A percentile compares a stretch with the other conserved stretches of the same genome.
These are phyloP conservation scores for Flaveria trinervia DNA, from an alignment of 129 eudicot genomes.

Conservation along the genomic window DNA sequence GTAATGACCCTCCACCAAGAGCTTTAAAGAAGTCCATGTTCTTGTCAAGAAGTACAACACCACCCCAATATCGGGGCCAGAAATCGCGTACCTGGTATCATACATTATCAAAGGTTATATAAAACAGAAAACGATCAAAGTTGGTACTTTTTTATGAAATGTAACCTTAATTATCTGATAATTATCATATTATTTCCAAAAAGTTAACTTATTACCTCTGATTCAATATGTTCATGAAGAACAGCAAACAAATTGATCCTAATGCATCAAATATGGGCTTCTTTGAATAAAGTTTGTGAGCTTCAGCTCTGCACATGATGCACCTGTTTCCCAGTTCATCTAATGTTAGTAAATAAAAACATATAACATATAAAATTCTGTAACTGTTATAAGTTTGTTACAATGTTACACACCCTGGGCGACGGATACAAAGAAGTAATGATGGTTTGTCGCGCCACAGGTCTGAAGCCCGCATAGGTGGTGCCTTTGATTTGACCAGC, in stretches of 20 bases:
- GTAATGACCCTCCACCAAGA: conserved; percentile 78
- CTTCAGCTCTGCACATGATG: conserved; percentile 95
- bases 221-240: conserved; percentile 70
- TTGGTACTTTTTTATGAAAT: neutral
- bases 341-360: conserved; percentile 13
- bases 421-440: conserved; percentile 68
- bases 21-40: conserved; percentile 74
- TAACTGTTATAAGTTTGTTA: conserved; percentile 18
- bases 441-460: conserved; percentile 75
- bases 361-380: neutral
- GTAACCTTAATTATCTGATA: neutral
- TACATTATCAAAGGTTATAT: neutral
- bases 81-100: conserved; percentile 64
- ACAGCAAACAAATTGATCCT: conserved; percentile 67
- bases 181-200: neutral
- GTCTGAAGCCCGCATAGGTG: conserved; percentile 69
- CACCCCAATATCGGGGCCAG: conserved; percentile 96
- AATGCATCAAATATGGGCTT: conserved; percentile 85
- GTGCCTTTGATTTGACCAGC: conserved; percentile 58
- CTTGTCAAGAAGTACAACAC: conserved; percentile 66
- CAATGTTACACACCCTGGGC: conserved; percentile 58
- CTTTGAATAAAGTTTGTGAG: conserved; percentile 76
- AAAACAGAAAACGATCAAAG: neutral
- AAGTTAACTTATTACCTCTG: conserved; percentile 58
- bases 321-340: conserved; percentile 53